Percentiles rank a stretch among this genome's conserved stretches.
These are phyloP conservation scores for Nicotiana knightiana DNA, from an alignment of 257 asterid species.

Conservation along the genomic window DNA sequence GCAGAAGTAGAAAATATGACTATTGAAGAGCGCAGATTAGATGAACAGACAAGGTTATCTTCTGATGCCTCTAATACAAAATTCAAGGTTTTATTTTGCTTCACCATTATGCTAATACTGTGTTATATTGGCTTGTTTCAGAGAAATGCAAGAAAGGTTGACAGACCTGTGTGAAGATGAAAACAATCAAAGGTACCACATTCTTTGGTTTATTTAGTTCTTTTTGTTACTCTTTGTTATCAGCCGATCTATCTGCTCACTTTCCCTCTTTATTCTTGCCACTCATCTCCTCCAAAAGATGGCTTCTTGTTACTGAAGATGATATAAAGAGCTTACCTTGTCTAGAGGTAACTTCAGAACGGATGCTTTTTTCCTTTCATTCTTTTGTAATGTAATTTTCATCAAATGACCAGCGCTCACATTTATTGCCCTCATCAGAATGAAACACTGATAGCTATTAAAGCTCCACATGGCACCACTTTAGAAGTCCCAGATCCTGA, in stretches of 20 bases:
- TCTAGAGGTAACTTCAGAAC: constrained; percentile 57
- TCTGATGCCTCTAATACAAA: not conserved
- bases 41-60: constrained; percentile 38
- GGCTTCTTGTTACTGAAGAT: constrained; percentile 88
- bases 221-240: not conserved
- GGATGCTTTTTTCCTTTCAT: not conserved
- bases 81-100: not conserved
- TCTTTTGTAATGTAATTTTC: not conserved
- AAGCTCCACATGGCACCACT: constrained; percentile 96
- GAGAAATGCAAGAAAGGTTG: constrained; percentile 40
- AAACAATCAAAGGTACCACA: constrained; percentile 30
- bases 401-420: not conserved
- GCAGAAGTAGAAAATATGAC: constrained; percentile 32
- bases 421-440: constrained; percentile 39
- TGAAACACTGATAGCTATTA: constrained; percentile 85
- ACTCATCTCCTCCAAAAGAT: constrained; percentile 34
- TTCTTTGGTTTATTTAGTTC: not conserved
- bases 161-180: constrained; percentile 42
- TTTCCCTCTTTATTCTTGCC: not conserved
- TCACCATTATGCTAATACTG: constrained; percentile 11
- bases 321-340: constrained; percentile 78
- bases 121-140: constrained; percentile 11
- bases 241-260: not conserved
- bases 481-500: constrained; percentile 96
- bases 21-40: constrained; percentile 30